Conservation (phyloP, 192 early-diverging fungal genomes). For the Helicostylum pulchrum region DNA sequence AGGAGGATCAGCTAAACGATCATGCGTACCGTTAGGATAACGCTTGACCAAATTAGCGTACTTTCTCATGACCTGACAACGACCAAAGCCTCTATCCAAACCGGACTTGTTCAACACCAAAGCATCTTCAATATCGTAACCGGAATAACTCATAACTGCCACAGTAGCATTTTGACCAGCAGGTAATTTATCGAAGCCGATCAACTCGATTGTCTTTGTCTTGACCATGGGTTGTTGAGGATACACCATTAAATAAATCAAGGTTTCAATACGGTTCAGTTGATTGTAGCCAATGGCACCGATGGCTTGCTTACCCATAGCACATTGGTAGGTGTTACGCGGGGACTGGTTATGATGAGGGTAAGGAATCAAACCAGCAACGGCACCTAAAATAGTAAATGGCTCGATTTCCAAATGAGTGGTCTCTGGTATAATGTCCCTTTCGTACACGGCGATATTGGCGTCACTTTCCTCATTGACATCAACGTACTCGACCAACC, state of each 20-base stretch:
- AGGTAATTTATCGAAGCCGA: slow-evolving; percentile 91
- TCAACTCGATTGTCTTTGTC: slow-evolving; percentile 95
- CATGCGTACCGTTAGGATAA: slow-evolving; percentile 79
- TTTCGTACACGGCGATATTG: slow-evolving; percentile 89
- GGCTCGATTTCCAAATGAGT: slow-evolving; percentile 97
- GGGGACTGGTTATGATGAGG: slow-evolving; percentile 99
- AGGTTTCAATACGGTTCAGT: slow-evolving; percentile 89
- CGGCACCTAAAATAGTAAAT: slow-evolving; percentile 92
- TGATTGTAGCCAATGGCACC: slow-evolving; percentile 96
- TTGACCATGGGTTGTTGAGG: slow-evolving; percentile 98
- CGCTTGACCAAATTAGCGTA: slow-evolving; percentile 79
- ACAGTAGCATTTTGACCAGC: slow-evolving; percentile 90
- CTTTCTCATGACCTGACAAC: slow-evolving; percentile 93
- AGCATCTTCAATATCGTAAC: slow-evolving; percentile 99
- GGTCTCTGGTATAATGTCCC: slow-evolving; percentile 78
- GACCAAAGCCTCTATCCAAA: slow-evolving; percentile 92
- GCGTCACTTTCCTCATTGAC: slow-evolving; percentile 97
- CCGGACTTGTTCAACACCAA: slow-evolving; percentile 83
- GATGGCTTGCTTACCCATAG: slow-evolving; percentile 99
- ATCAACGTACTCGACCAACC: slow-evolving; percentile 94
- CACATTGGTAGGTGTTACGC: slow-evolving; percentile 95
- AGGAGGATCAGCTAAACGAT: slow-evolving; percentile 70
- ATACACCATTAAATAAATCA: slow-evolving; percentile 94
- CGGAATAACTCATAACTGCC: slow-evolving; percentile 95
- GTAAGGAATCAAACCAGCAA: slow-evolving; percentile 97